Evolutionary conservation across 208 protist genomes (phyloP).

Genomic region (Kentomonas sorsogonicus): DNA sequence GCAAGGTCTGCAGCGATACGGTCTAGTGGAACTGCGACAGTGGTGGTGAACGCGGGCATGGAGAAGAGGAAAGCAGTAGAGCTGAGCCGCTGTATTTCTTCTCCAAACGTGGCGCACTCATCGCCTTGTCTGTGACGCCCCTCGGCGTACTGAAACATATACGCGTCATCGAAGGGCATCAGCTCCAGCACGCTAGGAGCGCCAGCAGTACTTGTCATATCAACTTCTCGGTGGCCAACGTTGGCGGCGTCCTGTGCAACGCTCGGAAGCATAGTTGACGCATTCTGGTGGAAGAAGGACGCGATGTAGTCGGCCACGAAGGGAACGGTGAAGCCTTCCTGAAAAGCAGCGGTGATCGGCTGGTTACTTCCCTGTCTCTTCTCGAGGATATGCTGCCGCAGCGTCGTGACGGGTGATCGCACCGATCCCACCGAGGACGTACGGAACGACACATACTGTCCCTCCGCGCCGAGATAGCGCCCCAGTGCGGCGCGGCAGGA

Average conservation of each 20-base stretch:
- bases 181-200: constrained; percentile 36
- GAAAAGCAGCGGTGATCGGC: too few relatives aligned
- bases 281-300: constrained; percentile 26
- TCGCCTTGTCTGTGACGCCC: constrained; percentile 20
- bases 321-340: neutral
- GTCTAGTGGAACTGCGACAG: constrained; percentile 25
- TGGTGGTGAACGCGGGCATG: constrained; percentile 65
- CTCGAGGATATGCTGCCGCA: constrained; percentile 21
- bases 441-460: constrained; percentile 37
- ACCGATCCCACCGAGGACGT: constrained; percentile 56
- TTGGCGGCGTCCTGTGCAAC: too few relatives aligned
- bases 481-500: constrained; percentile 30
- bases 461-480: constrained; percentile 50
- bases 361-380: too few relatives aligned
- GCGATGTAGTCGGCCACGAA: constrained; percentile 6
- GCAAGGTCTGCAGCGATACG: too few relatives aligned
- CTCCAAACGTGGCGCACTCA: constrained; percentile 27
- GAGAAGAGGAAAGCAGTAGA: constrained; percentile 46
- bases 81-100: constrained; percentile 29
- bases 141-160: constrained; percentile 50
- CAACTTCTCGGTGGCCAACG: too few relatives aligned
- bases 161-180: too few relatives aligned
- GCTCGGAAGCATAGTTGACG: constrained; percentile 18
- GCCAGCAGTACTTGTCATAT: too few relatives aligned
- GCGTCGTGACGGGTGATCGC: constrained; percentile 67